A percentile compares a stretch with the other conserved stretches of the same genome.
phyloP scores from a whole-genome alignment of 108 stramenopile species.

The Stephanodiscus triporus region DNA sequence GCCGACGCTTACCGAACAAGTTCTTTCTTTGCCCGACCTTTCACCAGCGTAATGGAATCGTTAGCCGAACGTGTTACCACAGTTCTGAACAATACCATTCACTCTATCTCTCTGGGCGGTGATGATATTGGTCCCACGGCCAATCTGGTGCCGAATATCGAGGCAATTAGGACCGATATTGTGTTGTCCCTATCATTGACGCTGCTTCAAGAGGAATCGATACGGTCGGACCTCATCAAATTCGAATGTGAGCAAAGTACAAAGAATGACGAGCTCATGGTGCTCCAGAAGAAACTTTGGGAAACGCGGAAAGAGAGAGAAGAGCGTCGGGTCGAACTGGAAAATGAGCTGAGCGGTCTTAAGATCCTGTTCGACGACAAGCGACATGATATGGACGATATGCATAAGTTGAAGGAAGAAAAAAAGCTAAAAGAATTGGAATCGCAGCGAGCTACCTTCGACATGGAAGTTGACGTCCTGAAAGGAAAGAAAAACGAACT shows the following conservation, averaged over 20 bases:
- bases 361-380: slow-evolving; percentile 13
- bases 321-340: slow-evolving; percentile 32
- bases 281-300: slow-evolving; percentile 10
- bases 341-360: slow-evolving; percentile 13
- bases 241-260: slow-evolving; percentile 19
- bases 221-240: slow-evolving; percentile 19
- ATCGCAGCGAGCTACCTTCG: neutral
- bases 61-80: slow-evolving; percentile 1
- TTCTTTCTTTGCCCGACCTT: no score
- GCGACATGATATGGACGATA: slow-evolving; percentile 1
- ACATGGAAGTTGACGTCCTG: slow-evolving; percentile 8
- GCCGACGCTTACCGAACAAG: no score
- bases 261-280: slow-evolving; percentile 25
- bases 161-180: slow-evolving; percentile 5
- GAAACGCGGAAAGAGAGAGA: slow-evolving; percentile 9
- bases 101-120: neutral
- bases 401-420: slow-evolving; percentile 4
- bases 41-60: no score
- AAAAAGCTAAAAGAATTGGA: neutral
- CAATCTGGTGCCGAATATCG: slow-evolving; percentile 1
- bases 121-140: slow-evolving; percentile 1
- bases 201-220: slow-evolving; percentile 15
- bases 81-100: slow-evolving; percentile 11
- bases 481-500: slow-evolving; percentile 12
- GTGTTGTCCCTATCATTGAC: neutral